Evolutionary conservation across 345 rosid genomes (phyloP).

Genomic region (Firmiana major): DNA sequence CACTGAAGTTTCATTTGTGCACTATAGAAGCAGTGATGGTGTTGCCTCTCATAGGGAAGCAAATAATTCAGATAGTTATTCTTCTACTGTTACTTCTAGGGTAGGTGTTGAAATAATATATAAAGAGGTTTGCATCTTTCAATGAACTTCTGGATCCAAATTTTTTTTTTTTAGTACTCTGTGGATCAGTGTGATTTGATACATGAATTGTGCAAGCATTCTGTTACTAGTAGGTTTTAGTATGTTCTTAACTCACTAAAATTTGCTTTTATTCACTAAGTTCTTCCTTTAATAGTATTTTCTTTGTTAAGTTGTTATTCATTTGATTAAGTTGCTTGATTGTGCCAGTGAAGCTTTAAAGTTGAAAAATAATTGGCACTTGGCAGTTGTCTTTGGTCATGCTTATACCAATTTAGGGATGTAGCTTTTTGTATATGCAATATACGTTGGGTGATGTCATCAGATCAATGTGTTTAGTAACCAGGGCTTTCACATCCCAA

Average conservation of each 20-base stretch:
- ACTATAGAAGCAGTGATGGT: slow-evolving; percentile 33
- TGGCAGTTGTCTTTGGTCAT: background rate
- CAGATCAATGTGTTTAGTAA: background rate
- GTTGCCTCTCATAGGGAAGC: slow-evolving; percentile 32
- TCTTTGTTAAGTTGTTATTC: background rate
- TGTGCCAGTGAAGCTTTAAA: background rate
- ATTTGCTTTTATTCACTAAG: background rate
- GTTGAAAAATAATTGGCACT: background rate
- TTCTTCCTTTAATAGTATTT: background rate
- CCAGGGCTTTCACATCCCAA: background rate
- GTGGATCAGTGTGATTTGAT: background rate
- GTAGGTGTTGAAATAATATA: slow-evolving; percentile 21
- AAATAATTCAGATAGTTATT: slow-evolving; percentile 37
- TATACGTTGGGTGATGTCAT: background rate
- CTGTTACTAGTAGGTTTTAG: background rate
- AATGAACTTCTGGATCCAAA: slow-evolving; percentile 2
- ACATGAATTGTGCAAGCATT: background rate
- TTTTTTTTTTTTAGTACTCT: background rate
- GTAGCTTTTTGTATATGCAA: background rate
- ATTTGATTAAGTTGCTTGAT: background rate
- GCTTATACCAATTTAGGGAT: background rate
- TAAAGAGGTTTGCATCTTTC: slow-evolving; percentile 30
- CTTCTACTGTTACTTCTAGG: slow-evolving; percentile 36
- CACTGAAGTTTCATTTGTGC: slow-evolving; percentile 54
- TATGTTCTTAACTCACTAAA: background rate